Conservation (phyloP, 1,139 yeast species). For the Schwanniomyces etchellsii region DNA sequence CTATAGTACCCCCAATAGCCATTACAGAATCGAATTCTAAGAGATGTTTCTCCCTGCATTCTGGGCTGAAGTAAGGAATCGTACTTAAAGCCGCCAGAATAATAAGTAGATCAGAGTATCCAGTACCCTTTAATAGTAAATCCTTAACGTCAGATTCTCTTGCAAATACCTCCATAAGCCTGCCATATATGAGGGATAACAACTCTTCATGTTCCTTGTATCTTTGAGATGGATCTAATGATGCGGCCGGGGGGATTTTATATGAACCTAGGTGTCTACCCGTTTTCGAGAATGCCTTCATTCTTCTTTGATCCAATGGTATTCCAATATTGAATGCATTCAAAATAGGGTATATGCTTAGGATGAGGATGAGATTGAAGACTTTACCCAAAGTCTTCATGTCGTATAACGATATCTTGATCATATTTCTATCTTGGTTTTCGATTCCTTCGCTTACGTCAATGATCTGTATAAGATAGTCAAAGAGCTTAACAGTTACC, state of each 20-base stretch:
- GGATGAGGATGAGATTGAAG: constrained; percentile 57
- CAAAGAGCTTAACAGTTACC: constrained; percentile 25
- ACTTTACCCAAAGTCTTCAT: constrained; percentile 67
- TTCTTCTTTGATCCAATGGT: constrained; percentile 55
- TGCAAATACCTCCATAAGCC: constrained; percentile 27
- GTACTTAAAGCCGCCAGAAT: constrained; percentile 48
- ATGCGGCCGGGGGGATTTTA: constrained; percentile 11
- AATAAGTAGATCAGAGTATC: constrained; percentile 62
- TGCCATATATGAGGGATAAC: constrained; percentile 28
- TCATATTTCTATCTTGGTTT: constrained; percentile 32
- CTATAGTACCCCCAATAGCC: constrained; percentile 51
- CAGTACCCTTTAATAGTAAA: constrained; percentile 62
- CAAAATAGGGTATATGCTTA: constrained; percentile 66
- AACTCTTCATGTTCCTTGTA: constrained; percentile 16
- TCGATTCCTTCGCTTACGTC: constrained; percentile 19
- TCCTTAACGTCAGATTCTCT: constrained; percentile 47
- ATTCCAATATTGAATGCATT: constrained; percentile 53
- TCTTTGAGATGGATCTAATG: constrained; percentile 1
- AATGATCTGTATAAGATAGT: constrained; percentile 32
- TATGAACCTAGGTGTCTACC: constrained; percentile 4
- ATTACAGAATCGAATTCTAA: constrained; percentile 13
- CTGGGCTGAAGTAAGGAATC: constrained; percentile 25
- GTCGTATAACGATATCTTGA: constrained; percentile 78
- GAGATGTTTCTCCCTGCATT: constrained; percentile 6
- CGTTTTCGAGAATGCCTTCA: constrained; percentile 36